A percentile compares a stretch with the other conserved stretches of the same genome.
phyloP scores from a whole-genome alignment of 257 asterid species.

The Avicennia marina region DNA sequence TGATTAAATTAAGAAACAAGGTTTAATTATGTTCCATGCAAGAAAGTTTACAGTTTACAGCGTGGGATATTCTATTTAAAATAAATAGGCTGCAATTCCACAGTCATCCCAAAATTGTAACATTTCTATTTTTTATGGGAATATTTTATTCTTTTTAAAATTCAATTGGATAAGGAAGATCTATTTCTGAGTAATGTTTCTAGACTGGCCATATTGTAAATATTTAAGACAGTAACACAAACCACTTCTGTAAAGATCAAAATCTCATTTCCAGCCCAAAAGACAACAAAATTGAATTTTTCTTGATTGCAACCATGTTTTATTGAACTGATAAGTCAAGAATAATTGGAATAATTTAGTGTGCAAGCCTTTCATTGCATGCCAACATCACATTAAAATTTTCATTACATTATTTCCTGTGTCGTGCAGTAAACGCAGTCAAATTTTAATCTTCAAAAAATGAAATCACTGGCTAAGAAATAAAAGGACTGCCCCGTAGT shows the following conservation, averaged over 20 bases:
- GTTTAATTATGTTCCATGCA: too few relatives aligned
- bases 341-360: conserved; percentile 15
- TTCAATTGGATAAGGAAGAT: too few relatives aligned
- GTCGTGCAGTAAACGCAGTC: background rate
- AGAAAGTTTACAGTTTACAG: too few relatives aligned
- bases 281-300: background rate
- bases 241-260: background rate
- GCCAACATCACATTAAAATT: conserved; percentile 3
- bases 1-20: too few relatives aligned
- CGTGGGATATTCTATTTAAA: too few relatives aligned
- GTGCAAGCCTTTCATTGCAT: background rate
- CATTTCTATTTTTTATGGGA: too few relatives aligned
- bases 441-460: too few relatives aligned
- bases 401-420: background rate
- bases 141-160: too few relatives aligned
- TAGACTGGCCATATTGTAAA: background rate
- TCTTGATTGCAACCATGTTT: background rate
- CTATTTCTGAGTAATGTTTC: background rate
- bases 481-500: too few relatives aligned
- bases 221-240: background rate
- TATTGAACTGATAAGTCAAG: background rate
- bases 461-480: too few relatives aligned
- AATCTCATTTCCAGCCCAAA: background rate
- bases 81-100: too few relatives aligned
- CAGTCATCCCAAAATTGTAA: too few relatives aligned